Percentiles rank a stretch among this genome's conserved stretches.
These are phyloP conservation scores for Ensete glaucum DNA, from an alignment of 176 grass and related monocot genomes.

Conservation along the genomic window DNA sequence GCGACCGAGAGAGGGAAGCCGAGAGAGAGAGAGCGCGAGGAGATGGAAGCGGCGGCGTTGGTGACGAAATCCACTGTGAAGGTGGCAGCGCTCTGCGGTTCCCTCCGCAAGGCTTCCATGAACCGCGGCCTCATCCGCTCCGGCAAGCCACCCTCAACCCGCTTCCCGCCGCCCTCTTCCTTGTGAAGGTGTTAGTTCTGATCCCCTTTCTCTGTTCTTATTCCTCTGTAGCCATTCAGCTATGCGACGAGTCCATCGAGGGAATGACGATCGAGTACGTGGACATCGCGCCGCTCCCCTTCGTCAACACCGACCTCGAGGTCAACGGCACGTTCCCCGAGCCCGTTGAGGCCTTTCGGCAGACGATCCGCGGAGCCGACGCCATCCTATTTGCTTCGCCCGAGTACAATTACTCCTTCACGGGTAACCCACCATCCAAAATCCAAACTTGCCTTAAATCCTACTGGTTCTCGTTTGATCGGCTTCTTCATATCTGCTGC, in stretches of 20 bases:
- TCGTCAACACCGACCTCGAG: slow-evolving; percentile 84
- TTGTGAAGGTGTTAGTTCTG: background rate
- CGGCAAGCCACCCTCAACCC: slow-evolving; percentile 22
- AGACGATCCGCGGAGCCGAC: slow-evolving; percentile 42
- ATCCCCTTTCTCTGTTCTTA: background rate
- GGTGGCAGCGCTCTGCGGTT: slow-evolving; percentile 67
- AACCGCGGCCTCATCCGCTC: slow-evolving; percentile 75
- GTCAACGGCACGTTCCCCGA: slow-evolving; percentile 43
- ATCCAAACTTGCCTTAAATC: background rate
- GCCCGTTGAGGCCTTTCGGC: slow-evolving; percentile 61
- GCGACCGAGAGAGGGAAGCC: background rate
- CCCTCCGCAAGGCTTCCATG: slow-evolving; percentile 72
- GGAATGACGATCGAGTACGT: slow-evolving; percentile 50
- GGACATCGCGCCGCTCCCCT: slow-evolving; percentile 52
- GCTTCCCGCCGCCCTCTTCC: background rate
- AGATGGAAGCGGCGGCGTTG: background rate
- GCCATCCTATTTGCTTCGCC: slow-evolving; percentile 69
- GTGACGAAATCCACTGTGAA: slow-evolving; percentile 17
- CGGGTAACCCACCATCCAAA: slow-evolving; percentile 21
- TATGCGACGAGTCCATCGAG: slow-evolving; percentile 58
- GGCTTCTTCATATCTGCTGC: too few species aligned
- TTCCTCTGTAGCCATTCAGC: slow-evolving; percentile 37
- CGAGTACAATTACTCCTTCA: slow-evolving; percentile 81
- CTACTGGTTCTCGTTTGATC: too few species aligned
- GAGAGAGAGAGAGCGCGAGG: background rate